Conservation (phyloP, 2,329 filamentous ascomycete genomes). For the Teratosphaeria gauchensis region DNA sequence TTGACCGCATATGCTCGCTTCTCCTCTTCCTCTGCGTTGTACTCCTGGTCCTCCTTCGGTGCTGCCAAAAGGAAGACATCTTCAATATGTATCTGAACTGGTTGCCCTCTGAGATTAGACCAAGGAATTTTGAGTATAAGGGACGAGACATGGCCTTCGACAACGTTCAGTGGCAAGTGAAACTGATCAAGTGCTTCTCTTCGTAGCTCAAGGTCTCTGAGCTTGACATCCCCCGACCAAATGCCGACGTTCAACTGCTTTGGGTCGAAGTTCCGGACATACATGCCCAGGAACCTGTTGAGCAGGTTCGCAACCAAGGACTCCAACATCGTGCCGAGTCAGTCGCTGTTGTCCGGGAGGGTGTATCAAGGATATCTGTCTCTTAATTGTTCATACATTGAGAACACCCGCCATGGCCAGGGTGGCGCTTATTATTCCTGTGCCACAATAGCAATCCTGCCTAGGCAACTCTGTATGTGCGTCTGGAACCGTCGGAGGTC, state of each 20-base stretch:
- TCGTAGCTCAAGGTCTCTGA: constrained; percentile 83
- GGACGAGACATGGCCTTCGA: constrained; percentile 86
- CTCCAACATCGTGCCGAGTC: constrained; percentile 67
- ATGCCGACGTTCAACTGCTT: constrained; percentile 97
- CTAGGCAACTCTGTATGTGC: not conserved
- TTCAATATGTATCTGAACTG: constrained; percentile 89
- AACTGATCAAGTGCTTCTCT: constrained; percentile 95
- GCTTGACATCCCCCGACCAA: constrained; percentile 96
- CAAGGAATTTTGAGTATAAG: constrained; percentile 91
- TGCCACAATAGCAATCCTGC: not conserved
- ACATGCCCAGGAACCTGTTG: constrained; percentile 99
- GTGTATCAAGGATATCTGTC: not conserved
- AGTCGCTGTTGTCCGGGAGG: not conserved
- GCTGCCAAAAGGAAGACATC: constrained; percentile 94
- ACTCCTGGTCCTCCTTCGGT: constrained; percentile 89
- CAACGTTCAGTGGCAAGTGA: constrained; percentile 89
- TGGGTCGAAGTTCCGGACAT: constrained; percentile 98
- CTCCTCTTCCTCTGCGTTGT: constrained; percentile 87
- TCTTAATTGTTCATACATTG: not conserved
- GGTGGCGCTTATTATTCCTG: not conserved
- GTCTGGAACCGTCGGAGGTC: not conserved
- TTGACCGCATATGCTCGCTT: constrained; percentile 81
- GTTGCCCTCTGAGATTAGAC: constrained; percentile 91
- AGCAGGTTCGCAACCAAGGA: constrained; percentile 92
- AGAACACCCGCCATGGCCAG: not conserved